A percentile compares a stretch with the other conserved stretches of the same genome.
These are phyloP conservation scores for Penicillium sp. DNA, from an alignment of 2,329 filamentous ascomycete species.

Conservation along the genomic window DNA sequence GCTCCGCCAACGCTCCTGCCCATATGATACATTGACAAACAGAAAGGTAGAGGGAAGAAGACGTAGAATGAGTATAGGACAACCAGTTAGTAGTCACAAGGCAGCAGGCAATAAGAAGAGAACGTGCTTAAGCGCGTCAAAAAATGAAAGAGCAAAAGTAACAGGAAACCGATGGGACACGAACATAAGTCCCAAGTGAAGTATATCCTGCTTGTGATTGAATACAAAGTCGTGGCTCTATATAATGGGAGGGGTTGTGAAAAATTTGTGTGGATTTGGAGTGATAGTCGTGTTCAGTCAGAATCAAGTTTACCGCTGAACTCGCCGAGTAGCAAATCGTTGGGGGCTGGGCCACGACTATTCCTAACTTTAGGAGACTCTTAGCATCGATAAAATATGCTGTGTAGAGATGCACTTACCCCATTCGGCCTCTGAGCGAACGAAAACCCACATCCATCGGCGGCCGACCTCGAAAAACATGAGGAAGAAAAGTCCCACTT, in stretches of 20 bases:
- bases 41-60: not conserved
- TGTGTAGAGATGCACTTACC: conserved; percentile 53
- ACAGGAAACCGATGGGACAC: conserved; percentile 7
- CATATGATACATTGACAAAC: conserved; percentile 22
- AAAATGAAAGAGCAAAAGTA: not conserved
- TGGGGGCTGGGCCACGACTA: conserved; percentile 60
- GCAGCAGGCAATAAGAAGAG: conserved; percentile 1
- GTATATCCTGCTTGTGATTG: conserved; percentile 28
- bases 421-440: conserved; percentile 94
- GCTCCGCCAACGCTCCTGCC: conserved; percentile 20
- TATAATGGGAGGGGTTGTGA: conserved; percentile 10
- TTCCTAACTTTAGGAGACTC: conserved; percentile 51
- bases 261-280: conserved; percentile 4
- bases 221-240: conserved; percentile 25
- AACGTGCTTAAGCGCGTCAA: conserved; percentile 7
- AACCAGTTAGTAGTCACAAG: not conserved
- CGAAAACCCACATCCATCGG: conserved; percentile 96
- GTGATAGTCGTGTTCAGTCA: conserved; percentile 46
- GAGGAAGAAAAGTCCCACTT: conserved; percentile 85
- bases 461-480: conserved; percentile 85
- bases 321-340: conserved; percentile 77
- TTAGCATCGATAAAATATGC: conserved; percentile 23
- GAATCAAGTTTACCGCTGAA: conserved; percentile 70
- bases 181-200: conserved; percentile 13
- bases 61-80: conserved; percentile 1